Percentiles rank a stretch among this genome's conserved stretches.
These are phyloP conservation scores for Prunus salicina DNA, from an alignment of 306 rosid species.

Conservation along the genomic window DNA sequence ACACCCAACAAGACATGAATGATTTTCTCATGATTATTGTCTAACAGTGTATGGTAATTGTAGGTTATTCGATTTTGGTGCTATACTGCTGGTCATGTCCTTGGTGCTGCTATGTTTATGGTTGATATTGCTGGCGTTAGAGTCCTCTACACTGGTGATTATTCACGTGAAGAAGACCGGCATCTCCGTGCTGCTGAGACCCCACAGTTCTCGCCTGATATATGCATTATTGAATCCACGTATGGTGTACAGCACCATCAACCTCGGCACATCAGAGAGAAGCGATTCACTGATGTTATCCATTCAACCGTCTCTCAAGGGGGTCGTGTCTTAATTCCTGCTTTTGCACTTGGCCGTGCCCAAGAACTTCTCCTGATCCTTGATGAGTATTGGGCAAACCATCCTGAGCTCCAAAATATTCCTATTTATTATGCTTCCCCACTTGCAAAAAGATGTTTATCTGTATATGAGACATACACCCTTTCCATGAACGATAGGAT, in stretches of 20 bases:
- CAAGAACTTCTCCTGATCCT: slow-evolving; percentile 92
- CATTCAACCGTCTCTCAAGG: slow-evolving; percentile 91
- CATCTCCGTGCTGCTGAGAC: slow-evolving; percentile 98
- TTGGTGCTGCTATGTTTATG: slow-evolving; percentile 99
- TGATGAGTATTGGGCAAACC: slow-evolving; percentile 94
- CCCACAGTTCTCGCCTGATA: slow-evolving; percentile 91
- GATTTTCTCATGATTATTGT: slow-evolving; percentile 3
- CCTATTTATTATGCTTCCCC: slow-evolving; percentile 98
- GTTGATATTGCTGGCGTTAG: slow-evolving; percentile 96
- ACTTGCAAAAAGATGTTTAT: slow-evolving; percentile 84
- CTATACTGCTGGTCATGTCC: slow-evolving; percentile 95
- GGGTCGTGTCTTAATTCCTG: slow-evolving; percentile 94
- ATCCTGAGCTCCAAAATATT: slow-evolving; percentile 84
- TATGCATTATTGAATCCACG: slow-evolving; percentile 94
- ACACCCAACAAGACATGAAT: background rate
- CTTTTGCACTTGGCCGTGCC: slow-evolving; percentile 90
- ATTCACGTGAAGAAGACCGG: slow-evolving; percentile 94
- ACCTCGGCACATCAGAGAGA: slow-evolving; percentile 80
- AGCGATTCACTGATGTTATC: slow-evolving; percentile 85
- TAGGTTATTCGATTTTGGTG: slow-evolving; percentile 99
- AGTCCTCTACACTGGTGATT: slow-evolving; percentile 93
- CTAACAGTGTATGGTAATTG: slow-evolving; percentile 27
- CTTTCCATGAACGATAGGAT: slow-evolving; percentile 96
- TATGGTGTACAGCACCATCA: slow-evolving; percentile 96
- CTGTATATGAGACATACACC: slow-evolving; percentile 91